These are phyloP conservation scores for Rachicladosporium sp. DNA, from an alignment of 2,329 filamentous ascomycete genomes.

Conservation along the genomic window DNA sequence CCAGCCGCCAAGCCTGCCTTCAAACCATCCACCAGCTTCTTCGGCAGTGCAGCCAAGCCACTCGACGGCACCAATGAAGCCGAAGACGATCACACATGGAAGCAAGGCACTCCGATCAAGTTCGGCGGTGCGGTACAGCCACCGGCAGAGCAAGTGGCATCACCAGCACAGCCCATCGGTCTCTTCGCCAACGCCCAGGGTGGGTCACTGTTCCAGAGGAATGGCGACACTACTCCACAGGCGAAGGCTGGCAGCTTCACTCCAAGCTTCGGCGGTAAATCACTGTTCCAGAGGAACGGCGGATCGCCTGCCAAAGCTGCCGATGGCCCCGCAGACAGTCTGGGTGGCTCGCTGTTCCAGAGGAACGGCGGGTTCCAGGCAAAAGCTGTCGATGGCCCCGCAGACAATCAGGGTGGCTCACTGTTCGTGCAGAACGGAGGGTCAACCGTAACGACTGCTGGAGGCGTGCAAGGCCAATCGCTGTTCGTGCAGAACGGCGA, in stretches of 20 bases:
- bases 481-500: no score
- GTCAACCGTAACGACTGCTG: no score
- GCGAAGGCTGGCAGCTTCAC: slow-evolving; percentile 2
- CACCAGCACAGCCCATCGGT: not conserved
- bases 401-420: no score
- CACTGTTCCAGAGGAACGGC: slow-evolving; percentile 5
- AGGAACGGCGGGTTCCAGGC: no score
- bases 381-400: no score
- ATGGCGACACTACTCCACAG: slow-evolving; percentile 2
- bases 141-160: slow-evolving; percentile 3
- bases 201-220: not conserved
- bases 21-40: slow-evolving; percentile 1
- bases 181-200: slow-evolving; percentile 1
- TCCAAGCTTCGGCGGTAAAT: slow-evolving; percentile 2
- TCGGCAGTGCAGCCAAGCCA: slow-evolving; percentile 6
- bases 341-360: no score
- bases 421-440: no score
- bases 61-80: not conserved
- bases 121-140: slow-evolving; percentile 25
- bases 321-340: no score
- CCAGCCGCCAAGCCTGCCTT: not conserved
- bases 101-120: slow-evolving; percentile 35
- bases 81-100: slow-evolving; percentile 35
- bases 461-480: no score
- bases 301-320: no score